phyloP scores from a whole-genome alignment of 1,284 basidiomycete species.

The Grifola frondosa region DNA sequence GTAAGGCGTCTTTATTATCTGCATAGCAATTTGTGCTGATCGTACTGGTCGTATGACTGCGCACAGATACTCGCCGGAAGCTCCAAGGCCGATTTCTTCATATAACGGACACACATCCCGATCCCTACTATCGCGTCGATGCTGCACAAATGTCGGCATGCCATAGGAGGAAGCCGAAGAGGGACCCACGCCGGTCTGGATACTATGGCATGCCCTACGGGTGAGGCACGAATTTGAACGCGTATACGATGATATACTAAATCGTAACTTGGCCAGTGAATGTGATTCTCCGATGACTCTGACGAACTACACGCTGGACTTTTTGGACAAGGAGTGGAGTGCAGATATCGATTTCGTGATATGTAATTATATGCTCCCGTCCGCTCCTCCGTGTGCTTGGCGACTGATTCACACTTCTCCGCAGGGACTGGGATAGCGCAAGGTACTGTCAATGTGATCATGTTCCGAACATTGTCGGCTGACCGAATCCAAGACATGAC shows the following conservation, averaged over 20 bases:
- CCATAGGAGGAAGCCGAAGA: conserved; percentile 63
- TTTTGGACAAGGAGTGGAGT: conserved; percentile 78
- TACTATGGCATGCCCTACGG: conserved; percentile 63
- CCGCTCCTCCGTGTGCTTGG: conserved; percentile 7
- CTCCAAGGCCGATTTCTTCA: conserved; percentile 74
- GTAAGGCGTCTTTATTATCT: conserved; percentile 14
- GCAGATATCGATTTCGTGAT: conserved; percentile 89
- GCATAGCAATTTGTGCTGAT: background rate
- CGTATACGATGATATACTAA: background rate
- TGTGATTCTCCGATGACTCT: conserved; percentile 85
- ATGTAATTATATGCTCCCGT: conserved; percentile 45
- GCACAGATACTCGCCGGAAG: conserved; percentile 35
- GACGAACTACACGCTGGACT: conserved; percentile 81
- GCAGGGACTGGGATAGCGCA: conserved; percentile 92
- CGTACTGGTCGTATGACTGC: conserved; percentile 20
- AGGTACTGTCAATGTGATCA: conserved; percentile 44
- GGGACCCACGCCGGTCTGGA: conserved; percentile 49
- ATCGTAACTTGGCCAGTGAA: conserved; percentile 47
- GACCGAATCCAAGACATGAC: conserved; percentile 66
- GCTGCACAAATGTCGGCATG: conserved; percentile 57
- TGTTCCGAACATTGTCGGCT: conserved; percentile 1
- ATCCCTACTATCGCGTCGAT: conserved; percentile 56
- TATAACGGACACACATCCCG: conserved; percentile 83
- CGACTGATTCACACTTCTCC: conserved; percentile 15
- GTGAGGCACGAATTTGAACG: conserved; percentile 36